Conservation (phyloP, 2,329 filamentous ascomycete species). For the Penicillium oxalicum region DNA sequence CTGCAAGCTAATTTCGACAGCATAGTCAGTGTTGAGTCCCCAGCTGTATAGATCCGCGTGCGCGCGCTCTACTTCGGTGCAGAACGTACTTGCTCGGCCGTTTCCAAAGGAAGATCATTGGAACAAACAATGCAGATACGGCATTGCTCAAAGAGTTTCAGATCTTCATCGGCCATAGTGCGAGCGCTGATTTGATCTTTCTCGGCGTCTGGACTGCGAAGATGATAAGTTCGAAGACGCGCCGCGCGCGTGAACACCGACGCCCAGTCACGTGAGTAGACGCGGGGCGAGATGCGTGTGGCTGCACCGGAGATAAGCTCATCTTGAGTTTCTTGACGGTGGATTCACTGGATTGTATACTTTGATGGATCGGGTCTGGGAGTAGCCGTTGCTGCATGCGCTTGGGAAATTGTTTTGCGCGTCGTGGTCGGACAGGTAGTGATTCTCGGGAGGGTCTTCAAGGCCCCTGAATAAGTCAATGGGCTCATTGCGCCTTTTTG, state of each 20-base stretch:
- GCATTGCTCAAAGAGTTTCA: conserved; percentile 42
- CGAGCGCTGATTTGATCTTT: neutral
- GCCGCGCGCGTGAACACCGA: conserved; percentile 10
- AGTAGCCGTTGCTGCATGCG: too few relatives aligned
- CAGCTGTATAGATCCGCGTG: neutral
- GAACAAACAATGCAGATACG: conserved; percentile 43
- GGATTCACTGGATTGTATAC: too few relatives aligned
- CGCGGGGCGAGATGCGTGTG: neutral
- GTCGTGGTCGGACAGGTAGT: too few relatives aligned
- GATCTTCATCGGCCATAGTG: conserved; percentile 26
- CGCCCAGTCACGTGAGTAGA: conserved; percentile 11
- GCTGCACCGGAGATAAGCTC: too few relatives aligned
- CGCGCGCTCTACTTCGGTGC: neutral
- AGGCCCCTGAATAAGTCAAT: too few relatives aligned
- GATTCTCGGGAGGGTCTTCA: too few relatives aligned
- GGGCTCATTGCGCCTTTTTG: too few relatives aligned
- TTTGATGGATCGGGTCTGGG: too few relatives aligned
- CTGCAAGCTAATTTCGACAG: conserved; percentile 37
- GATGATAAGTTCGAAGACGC: conserved; percentile 4
- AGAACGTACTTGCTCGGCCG: conserved; percentile 37
- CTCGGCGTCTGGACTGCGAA: conserved; percentile 1
- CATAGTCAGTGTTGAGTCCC: conserved; percentile 1
- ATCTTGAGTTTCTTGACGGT: too few relatives aligned
- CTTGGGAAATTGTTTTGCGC: too few relatives aligned
- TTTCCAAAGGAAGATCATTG: conserved; percentile 33